phyloP scores from a whole-genome alignment of 306 rosid genomes.

The Delonix regia region DNA sequence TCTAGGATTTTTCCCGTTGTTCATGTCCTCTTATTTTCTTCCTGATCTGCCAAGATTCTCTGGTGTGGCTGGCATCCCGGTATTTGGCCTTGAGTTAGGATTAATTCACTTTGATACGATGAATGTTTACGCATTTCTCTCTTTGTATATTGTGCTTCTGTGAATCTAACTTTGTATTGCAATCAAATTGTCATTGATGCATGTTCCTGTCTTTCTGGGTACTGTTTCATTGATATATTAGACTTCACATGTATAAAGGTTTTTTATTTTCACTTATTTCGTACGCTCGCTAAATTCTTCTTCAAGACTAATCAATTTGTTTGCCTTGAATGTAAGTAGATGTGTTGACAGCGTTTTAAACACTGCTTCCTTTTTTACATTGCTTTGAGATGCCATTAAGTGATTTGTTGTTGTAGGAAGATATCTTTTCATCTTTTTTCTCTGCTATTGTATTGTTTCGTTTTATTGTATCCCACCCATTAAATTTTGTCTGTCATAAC shows the following conservation, averaged over 20 bases:
- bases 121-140: neutral
- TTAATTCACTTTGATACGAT: neutral
- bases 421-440: neutral
- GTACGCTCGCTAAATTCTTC: neutral
- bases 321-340: neutral
- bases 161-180: neutral
- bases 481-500: neutral
- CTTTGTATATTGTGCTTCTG: neutral
- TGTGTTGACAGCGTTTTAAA: neutral
- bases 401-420: neutral
- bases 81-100: neutral
- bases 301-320: neutral
- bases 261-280: neutral
- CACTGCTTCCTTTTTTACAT: neutral
- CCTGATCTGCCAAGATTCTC: neutral
- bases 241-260: neutral
- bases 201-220: neutral
- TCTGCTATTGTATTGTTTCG: neutral
- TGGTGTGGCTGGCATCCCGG: neutral
- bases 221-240: neutral
- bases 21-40: neutral
- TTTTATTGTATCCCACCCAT: neutral
- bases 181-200: neutral
- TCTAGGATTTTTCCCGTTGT: neutral
- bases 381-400: neutral